Percentiles rank a stretch among this genome's conserved stretches.
Conservation (phyloP, 352 stramenopile genomes). For the Pythium sukuiense region DNA sequence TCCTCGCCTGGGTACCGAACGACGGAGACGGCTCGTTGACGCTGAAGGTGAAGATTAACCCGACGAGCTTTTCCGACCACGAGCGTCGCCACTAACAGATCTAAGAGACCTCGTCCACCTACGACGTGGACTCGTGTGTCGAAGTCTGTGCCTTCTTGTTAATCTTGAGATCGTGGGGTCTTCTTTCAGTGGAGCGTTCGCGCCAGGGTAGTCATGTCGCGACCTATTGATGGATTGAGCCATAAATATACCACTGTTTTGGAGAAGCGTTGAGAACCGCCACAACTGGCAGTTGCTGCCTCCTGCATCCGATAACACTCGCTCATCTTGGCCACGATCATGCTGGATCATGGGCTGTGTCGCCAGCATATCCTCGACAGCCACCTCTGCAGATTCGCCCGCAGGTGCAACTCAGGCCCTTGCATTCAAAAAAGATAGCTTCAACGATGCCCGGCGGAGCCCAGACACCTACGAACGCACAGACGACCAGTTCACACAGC, state of each 20-base stretch:
- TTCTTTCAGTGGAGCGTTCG: too few species aligned
- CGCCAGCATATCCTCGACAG: constrained; percentile 8
- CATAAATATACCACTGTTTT: neutral
- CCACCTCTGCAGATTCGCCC: neutral
- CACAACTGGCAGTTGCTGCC: neutral
- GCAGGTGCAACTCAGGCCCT: neutral
- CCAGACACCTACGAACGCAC: neutral
- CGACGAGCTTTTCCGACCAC: constrained; percentile 19
- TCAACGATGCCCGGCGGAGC: neutral
- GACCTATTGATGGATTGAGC: neutral
- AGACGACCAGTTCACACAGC: neutral
- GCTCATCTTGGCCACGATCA: constrained; percentile 1
- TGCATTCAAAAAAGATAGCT: neutral
- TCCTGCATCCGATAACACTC: neutral
- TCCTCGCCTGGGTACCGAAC: constrained; percentile 54
- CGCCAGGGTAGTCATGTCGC: neutral
- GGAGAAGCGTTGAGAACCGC: neutral
- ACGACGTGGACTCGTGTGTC: too few species aligned
- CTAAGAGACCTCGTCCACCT: too few species aligned
- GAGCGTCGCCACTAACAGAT: constrained; percentile 6
- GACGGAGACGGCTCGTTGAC: constrained; percentile 24
- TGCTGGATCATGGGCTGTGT: constrained; percentile 25
- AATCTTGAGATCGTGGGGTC: too few species aligned
- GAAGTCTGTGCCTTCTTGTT: neutral
- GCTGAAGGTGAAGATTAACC: constrained; percentile 24